phyloP scores from a whole-genome alignment of 2,329 filamentous ascomycete genomes.

The Colletotrichum caudatum region DNA sequence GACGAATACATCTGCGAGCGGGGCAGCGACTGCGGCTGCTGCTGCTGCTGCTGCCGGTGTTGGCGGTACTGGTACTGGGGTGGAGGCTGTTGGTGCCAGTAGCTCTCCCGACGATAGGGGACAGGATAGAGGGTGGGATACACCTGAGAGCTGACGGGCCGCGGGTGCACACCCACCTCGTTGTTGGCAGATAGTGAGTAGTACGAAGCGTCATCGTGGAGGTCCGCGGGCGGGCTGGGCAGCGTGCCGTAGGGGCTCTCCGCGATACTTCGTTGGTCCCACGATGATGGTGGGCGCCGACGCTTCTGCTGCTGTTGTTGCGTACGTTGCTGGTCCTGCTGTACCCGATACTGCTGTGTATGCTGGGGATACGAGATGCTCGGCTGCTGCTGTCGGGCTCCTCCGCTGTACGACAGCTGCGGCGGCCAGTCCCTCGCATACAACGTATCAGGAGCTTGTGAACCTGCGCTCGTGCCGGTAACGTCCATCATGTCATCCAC shows the following conservation, averaged over 20 bases:
- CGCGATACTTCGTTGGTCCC: neutral
- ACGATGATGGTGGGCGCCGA: neutral
- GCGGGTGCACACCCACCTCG: neutral
- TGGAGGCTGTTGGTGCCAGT: neutral
- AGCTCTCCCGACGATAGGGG: neutral
- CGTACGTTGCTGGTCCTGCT: neutral
- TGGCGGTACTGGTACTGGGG: slow-evolving; percentile 3
- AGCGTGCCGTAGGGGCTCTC: neutral
- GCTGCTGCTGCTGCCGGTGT: neutral
- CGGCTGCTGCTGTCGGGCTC: neutral
- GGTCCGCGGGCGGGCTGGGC: slow-evolving; percentile 19
- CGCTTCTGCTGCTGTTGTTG: slow-evolving; percentile 8
- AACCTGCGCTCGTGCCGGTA: neutral
- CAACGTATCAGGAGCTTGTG: too few species aligned
- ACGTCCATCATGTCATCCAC: neutral
- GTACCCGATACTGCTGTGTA: neutral
- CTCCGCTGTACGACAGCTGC: neutral
- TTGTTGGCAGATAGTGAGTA: neutral
- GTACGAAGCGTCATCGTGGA: neutral
- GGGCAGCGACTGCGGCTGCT: too few species aligned
- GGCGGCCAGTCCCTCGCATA: slow-evolving; percentile 1
- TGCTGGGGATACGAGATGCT: slow-evolving; percentile 12
- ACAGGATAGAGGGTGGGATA: neutral
- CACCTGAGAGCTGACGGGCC: neutral
- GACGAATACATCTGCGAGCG: neutral